These are phyloP conservation scores for Puccinia hordei DNA, from an alignment of 1,284 basidiomycete genomes.

Conservation along the genomic window DNA sequence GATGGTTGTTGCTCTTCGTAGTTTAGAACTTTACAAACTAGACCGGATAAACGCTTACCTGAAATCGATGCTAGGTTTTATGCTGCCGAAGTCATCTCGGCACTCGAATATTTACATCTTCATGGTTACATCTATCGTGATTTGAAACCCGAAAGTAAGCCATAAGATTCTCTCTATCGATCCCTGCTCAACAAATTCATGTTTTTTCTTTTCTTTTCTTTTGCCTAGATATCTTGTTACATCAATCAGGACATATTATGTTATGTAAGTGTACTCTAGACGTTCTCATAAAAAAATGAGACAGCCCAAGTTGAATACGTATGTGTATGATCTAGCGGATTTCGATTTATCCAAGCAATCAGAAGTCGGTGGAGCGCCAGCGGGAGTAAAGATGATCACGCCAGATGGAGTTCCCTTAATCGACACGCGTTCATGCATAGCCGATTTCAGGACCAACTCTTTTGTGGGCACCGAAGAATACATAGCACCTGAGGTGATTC, in stretches of 20 bases:
- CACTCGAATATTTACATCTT: constrained; percentile 95
- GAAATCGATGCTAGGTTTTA: constrained; percentile 97
- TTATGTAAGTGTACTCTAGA: constrained; percentile 63
- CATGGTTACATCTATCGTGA: constrained; percentile 99
- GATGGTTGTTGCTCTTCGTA: constrained; percentile 70
- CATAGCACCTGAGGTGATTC: constrained; percentile 98
- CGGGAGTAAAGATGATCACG: constrained; percentile 81
- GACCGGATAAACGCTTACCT: constrained; percentile 90
- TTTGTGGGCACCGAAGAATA: constrained; percentile 99
- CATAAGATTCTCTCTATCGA: no score
- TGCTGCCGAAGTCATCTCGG: constrained; percentile 96
- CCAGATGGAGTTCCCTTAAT: constrained; percentile 89
- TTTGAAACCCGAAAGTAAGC: constrained; percentile 96
- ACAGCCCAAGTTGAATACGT: neutral
- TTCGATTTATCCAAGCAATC: constrained; percentile 98
- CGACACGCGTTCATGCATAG: constrained; percentile 95
- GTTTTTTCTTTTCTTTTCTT: neutral
- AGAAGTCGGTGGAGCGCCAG: constrained; percentile 73
- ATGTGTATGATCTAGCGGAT: constrained; percentile 65
- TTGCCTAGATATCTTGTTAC: constrained; percentile 85
- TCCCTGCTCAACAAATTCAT: neutral
- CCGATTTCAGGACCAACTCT: constrained; percentile 95
- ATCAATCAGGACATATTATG: constrained; percentile 99
- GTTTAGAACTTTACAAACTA: constrained; percentile 90
- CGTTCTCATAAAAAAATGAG: no score